Percentiles rank a stretch among this genome's conserved stretches.
Evolutionary conservation across 148 eudicot species (phyloP).

Genomic region (Agrostemma githago): DNA sequence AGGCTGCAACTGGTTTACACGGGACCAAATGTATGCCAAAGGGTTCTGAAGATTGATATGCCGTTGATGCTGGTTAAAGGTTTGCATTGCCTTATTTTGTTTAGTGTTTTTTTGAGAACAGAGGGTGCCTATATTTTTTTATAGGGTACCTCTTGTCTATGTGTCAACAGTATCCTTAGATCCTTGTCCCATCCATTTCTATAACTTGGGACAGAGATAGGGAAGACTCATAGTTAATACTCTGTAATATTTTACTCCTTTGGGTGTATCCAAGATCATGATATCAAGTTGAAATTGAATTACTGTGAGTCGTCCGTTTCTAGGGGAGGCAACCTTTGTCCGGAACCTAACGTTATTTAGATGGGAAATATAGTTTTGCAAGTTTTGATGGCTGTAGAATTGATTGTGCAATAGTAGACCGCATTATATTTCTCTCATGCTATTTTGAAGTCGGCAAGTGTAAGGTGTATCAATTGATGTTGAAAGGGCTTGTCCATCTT

Average conservation of each 20-base stretch:
- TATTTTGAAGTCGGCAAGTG: not conserved
- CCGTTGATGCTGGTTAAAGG: not conserved
- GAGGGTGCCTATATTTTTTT: not conserved
- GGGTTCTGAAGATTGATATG: not conserved
- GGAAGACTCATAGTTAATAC: not conserved
- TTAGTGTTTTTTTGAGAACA: not conserved
- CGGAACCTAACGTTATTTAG: not conserved
- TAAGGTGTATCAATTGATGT: not conserved
- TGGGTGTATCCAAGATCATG: not conserved
- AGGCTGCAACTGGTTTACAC: not conserved
- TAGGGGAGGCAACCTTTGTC: not conserved
- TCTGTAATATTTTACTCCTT: not conserved
- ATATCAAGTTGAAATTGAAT: not conserved
- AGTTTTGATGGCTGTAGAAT: not conserved
- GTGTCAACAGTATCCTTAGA: not conserved
- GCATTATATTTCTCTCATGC: not conserved
- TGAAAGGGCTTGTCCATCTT: not conserved
- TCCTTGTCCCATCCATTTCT: not conserved
- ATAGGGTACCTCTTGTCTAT: not conserved
- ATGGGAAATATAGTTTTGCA: not conserved
- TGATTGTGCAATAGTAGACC: not conserved
- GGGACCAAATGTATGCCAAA: not conserved
- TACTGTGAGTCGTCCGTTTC: not conserved
- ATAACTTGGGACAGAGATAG: not conserved
- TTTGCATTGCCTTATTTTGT: not conserved